These are phyloP conservation scores for Angomonas ambiguus DNA, from an alignment of 208 protist species.

Conservation along the genomic window DNA sequence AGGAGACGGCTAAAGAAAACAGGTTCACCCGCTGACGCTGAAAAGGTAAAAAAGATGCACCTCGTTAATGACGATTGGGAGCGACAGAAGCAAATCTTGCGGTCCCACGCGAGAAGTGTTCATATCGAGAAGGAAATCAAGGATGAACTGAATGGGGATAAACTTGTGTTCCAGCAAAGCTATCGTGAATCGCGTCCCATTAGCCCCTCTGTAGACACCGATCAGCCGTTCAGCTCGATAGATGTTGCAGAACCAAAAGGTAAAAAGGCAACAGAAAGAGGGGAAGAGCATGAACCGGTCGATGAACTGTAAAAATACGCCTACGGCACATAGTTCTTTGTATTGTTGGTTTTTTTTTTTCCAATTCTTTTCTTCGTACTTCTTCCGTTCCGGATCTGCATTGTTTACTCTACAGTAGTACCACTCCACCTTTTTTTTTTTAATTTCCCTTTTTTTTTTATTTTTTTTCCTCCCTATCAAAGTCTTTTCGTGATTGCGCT, in stretches of 20 bases:
- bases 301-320: neutral
- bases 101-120: slow-evolving; percentile 54
- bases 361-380: slow-evolving; percentile 6
- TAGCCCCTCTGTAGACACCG: slow-evolving; percentile 1
- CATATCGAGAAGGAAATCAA: slow-evolving; percentile 42
- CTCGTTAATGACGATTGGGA: slow-evolving; percentile 77
- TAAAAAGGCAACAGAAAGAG: neutral
- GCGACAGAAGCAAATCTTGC: slow-evolving; percentile 56
- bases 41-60: slow-evolving; percentile 34
- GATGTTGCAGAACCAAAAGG: slow-evolving; percentile 6
- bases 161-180: neutral
- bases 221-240: slow-evolving; percentile 6
- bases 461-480: neutral
- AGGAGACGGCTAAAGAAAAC: slow-evolving; percentile 20
- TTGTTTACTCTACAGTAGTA: too few relatives aligned
- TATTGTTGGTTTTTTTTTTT: slow-evolving; percentile 10
- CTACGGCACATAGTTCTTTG: neutral
- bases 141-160: neutral
- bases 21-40: slow-evolving; percentile 26
- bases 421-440: neutral
- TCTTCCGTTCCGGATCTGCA: too few relatives aligned
- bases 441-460: neutral
- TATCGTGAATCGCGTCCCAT: neutral
- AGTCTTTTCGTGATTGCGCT: too few relatives aligned
- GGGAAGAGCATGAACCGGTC: neutral